Percentiles rank a stretch among this genome's conserved stretches.
phyloP scores from a whole-genome alignment of 1,139 yeast genomes.

The Candida tunisiensis region DNA sequence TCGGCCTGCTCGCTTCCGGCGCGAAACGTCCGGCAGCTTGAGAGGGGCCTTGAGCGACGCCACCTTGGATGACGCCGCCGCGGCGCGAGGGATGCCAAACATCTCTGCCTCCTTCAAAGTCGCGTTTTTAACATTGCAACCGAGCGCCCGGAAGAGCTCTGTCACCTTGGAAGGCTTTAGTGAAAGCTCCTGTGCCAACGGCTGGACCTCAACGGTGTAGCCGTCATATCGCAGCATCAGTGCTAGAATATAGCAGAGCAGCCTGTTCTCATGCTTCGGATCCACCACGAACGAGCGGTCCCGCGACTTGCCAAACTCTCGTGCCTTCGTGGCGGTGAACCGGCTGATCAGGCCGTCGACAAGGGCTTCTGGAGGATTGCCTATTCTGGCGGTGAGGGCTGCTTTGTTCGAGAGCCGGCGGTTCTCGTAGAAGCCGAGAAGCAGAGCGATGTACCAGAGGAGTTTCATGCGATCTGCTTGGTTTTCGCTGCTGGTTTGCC shows the following conservation, averaged over 20 bases:
- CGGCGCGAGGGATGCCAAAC: constrained; percentile 53
- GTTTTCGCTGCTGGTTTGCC: constrained; percentile 23
- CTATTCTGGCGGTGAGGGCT: constrained; percentile 41
- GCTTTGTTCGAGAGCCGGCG: constrained; percentile 49
- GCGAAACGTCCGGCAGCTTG: constrained; percentile 38
- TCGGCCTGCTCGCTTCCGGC: constrained; percentile 3
- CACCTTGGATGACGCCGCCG: constrained; percentile 53
- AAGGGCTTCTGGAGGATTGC: constrained; percentile 53
- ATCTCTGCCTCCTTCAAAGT: constrained; percentile 75
- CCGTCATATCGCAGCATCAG: constrained; percentile 60
- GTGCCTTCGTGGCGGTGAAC: constrained; percentile 36
- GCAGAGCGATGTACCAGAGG: constrained; percentile 60
- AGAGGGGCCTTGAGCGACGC: constrained; percentile 83
- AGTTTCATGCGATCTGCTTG: constrained; percentile 57
- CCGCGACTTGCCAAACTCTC: constrained; percentile 56
- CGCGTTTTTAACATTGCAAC: constrained; percentile 62
- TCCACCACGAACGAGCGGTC: constrained; percentile 63
- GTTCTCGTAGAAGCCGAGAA: constrained; percentile 64
- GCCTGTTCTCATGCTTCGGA: constrained; percentile 74
- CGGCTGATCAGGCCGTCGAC: constrained; percentile 58
- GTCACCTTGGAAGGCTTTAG: constrained; percentile 62
- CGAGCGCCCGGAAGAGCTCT: constrained; percentile 60
- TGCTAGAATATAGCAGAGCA: constrained; percentile 63
- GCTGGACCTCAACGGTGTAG: constrained; percentile 59
- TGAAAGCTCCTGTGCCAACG: constrained; percentile 73